Conservation (phyloP, 352 stramenopile species). For the Globisporangium viniferum region DNA sequence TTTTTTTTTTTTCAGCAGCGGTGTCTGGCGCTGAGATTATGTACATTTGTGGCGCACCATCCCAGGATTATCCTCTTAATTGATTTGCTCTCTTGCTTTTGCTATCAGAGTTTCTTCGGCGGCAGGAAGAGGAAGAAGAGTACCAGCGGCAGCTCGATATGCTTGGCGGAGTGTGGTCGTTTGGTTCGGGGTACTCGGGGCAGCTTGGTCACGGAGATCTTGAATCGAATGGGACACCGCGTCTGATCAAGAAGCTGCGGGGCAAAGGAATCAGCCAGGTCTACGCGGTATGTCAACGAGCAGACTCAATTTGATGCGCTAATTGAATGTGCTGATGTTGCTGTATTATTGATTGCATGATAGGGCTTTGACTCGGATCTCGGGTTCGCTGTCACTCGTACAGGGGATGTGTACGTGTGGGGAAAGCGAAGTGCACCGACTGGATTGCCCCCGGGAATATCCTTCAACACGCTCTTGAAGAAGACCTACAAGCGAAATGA, state of each 20-base stretch:
- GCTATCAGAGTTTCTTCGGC: constrained; percentile 46
- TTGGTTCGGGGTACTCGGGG: constrained; percentile 65
- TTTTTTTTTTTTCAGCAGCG: background rate
- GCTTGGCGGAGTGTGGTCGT: constrained; percentile 80
- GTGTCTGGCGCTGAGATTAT: background rate
- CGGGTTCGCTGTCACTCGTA: constrained; percentile 64
- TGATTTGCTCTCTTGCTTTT: background rate
- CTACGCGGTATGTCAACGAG: constrained; percentile 43
- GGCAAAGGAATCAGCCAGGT: constrained; percentile 68
- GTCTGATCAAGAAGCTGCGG: constrained; percentile 68
- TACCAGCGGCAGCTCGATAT: constrained; percentile 77
- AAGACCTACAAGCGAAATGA: constrained; percentile 32
- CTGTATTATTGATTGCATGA: background rate
- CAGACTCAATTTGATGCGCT: background rate
- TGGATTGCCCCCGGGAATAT: constrained; percentile 36
- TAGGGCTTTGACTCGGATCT: constrained; percentile 84
- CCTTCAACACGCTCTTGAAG: constrained; percentile 29
- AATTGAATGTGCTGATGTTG: background rate
- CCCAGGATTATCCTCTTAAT: background rate
- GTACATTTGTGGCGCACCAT: background rate
- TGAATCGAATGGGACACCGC: constrained; percentile 47
- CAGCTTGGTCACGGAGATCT: constrained; percentile 75
- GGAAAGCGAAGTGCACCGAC: constrained; percentile 61
- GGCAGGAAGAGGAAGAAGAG: constrained; percentile 58
- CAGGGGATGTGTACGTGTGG: constrained; percentile 78